Base-by-base conservation (phyloP, 768 basidiomycete species). In the Trametes maxima region DNA sequence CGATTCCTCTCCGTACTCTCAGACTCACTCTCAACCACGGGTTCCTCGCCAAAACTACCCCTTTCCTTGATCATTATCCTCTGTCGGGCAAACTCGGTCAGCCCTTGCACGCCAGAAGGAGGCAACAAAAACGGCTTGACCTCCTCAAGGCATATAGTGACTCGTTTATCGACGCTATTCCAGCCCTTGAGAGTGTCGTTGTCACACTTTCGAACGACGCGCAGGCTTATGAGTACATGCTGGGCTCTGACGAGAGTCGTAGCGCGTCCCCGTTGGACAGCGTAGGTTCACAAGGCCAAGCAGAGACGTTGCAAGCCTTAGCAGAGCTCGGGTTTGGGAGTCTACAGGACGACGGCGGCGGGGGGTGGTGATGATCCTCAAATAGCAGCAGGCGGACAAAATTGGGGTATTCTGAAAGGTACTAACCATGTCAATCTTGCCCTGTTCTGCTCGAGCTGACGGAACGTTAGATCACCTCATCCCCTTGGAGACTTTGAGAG, bases 11-110 rank as follows among this genome's bases (percentile, higher is more conserved):
- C 12, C 60, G 21, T 16, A 51, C 21, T 8, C 54, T 62, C 47
- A 16, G 4, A 22, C 46, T 62, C 47, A 62, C 60, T 1, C 35
- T 62, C 13, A 57, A 51, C 35, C 28, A 52, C 49, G 54, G 42
- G 40, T 54, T 56, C 3, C 42, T 56, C 22, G 14, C 4, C 14
- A 22, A 6, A 4, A 19, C 7, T 7, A 0, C 4, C 24, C 13
- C 19, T 11, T 44, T 11, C n/a, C 33, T 6, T n/a, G 47, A 28
- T 14, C 12, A 19, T 25, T 21, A 16, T 8, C 40, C 51, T 19
- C 16, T 13, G 28, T 25, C 16, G 13, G 13, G 24, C 11, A 35
- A 57, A 6, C 8, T 3, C 28, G 28, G 28, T 33, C 8, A 3
- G 28, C 8, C 28, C 28, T 8, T 33, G 28, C 28, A 33, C 28